Evolutionary conservation across 2,329 filamentous ascomycete genomes (phyloP).

Genomic region (Pseudopyricularia cyperi): DNA sequence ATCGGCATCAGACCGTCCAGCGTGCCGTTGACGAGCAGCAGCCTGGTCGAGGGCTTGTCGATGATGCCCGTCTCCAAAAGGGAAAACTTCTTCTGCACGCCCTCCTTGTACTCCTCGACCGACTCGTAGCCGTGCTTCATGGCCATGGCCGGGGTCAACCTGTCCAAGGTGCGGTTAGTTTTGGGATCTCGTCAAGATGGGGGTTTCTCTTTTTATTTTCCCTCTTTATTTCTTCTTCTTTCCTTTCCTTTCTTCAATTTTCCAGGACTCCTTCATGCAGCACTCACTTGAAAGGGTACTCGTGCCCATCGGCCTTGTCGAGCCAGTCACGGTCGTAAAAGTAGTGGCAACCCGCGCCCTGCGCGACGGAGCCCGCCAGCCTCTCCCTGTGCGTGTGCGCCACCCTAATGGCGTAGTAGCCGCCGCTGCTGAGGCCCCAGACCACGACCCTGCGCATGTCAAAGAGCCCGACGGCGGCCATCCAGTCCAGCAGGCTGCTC

Average conservation of each 20-base stretch:
- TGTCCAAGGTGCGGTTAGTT: constrained; percentile 10
- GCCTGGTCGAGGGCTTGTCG: constrained; percentile 37
- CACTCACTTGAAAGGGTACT: constrained; percentile 48
- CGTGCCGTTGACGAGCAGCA: constrained; percentile 50
- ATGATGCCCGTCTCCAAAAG: constrained; percentile 46
- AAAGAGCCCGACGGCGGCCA: constrained; percentile 34
- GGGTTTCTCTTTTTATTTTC: background rate
- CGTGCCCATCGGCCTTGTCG: constrained; percentile 47
- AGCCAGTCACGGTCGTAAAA: constrained; percentile 50
- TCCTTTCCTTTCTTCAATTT: no score
- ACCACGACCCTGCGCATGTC: constrained; percentile 43
- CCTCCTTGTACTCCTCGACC: constrained; percentile 39
- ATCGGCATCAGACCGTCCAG: constrained; percentile 55
- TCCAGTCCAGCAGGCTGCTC: constrained; percentile 48
- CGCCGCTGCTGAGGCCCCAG: constrained; percentile 54
- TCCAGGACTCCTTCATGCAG: no score
- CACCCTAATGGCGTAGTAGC: constrained; percentile 55
- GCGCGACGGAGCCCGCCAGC: constrained; percentile 44
- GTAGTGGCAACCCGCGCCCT: constrained; percentile 50
- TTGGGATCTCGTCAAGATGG: no score
- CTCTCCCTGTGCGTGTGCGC: constrained; percentile 49
- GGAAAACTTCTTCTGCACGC: constrained; percentile 48
- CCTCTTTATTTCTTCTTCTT: background rate
- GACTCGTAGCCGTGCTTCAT: constrained; percentile 48
- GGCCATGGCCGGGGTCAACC: constrained; percentile 40